These are phyloP conservation scores for Gymnopilus dilepis DNA, from an alignment of 768 basidiomycete species.

Conservation along the genomic window DNA sequence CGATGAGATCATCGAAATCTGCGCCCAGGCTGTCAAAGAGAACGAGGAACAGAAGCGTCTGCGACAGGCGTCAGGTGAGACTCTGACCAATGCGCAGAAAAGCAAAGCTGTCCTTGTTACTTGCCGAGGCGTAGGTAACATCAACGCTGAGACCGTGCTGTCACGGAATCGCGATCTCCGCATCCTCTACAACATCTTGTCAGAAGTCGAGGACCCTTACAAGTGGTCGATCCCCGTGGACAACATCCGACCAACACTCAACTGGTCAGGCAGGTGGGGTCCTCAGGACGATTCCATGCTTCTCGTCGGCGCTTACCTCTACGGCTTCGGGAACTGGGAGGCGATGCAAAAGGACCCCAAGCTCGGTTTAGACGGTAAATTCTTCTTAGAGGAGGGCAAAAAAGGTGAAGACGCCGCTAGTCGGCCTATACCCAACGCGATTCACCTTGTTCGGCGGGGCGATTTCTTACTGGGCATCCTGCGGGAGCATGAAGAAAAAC, in stretches of 20 bases:
- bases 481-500: conserved; percentile 88
- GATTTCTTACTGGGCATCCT: conserved; percentile 89
- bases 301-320: conserved; percentile 88
- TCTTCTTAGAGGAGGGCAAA: conserved; percentile 98
- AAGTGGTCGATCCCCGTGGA: conserved; percentile 91
- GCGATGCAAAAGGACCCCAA: conserved; percentile 87
- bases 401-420: conserved; percentile 86
- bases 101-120: conserved; percentile 96
- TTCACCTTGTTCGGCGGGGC: conserved; percentile 95
- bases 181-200: conserved; percentile 83
- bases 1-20: conserved; percentile 91
- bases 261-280: conserved; percentile 97
- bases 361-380: conserved; percentile 87
- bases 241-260: conserved; percentile 90
- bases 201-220: conserved; percentile 73
- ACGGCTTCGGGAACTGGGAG: conserved; percentile 99
- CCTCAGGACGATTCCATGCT: conserved; percentile 93
- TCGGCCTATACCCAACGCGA: conserved; percentile 94
- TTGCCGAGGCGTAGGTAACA: conserved; percentile 86
- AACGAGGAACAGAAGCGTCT: conserved; percentile 82
- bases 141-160: conserved; percentile 97
- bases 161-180: conserved; percentile 88
- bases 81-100: conserved; percentile 90
- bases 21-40: conserved; percentile 81
- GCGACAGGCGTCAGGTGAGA: conserved; percentile 82